Base-by-base conservation (phyloP, 1,139 yeast genomes). In the Nadsonia commutata region DNA sequence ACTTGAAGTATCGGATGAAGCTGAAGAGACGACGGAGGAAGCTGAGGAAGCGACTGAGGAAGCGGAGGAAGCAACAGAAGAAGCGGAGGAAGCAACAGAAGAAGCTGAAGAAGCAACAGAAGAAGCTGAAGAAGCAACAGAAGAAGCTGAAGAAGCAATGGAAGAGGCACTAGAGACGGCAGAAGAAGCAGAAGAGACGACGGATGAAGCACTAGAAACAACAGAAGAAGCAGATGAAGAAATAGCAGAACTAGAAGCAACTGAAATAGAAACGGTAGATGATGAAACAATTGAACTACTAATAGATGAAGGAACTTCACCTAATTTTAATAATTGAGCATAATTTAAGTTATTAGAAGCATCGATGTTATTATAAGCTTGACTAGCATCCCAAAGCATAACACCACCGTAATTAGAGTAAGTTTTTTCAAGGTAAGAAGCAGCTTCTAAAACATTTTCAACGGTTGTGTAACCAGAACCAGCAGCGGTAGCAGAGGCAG, bases 381-480 rank as follows among this genome's bases (percentile, higher is more conserved):
- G 86, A 44, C 93, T 80, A 42, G 94, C 95, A 64, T 86, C 95
- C 95, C 96, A 86, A 52, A 85, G 64, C 66, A 82, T 77, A 50
- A 86, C 71, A 56, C 96, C 96, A 49, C 94, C 95, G 55, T 85
- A 82, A 42, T 71, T 62, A 18, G 52, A 40, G 46, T 66, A 60
- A 37, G 61, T 51, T 39, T 69, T 60, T 40, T 51, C 51, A 6
- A 54, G 49, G 21, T 44, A 45, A 7, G 43, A 39, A 23, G 56
- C 51, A 21, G 51, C 44, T 17, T 45, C 36, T 8, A 49, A 38
- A 36, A 51, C 55, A 33, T 51, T 45, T 13, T 33, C 44, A 20
- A 55, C 52, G 4, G 41, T 43, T 23, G 39, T 39, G 44, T 80
- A 80, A 38, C 88, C 90, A 1, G 69, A 58, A n/a, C 80, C 73